phyloP scores from a whole-genome alignment of 2,329 filamentous ascomycete species.

The Fonsecaea nubica region DNA sequence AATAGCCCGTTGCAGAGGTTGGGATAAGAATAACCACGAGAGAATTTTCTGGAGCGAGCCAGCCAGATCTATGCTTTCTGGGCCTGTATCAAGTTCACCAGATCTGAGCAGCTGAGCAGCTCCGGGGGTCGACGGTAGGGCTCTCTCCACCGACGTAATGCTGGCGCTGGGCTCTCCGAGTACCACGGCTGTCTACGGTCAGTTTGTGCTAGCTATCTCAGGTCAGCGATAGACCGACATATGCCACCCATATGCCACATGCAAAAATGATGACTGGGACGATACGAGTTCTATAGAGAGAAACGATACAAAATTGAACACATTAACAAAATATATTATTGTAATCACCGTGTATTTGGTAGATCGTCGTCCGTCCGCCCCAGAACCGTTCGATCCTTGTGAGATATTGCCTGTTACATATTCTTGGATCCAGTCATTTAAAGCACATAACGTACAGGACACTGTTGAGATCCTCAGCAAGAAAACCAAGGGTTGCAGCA shows the following conservation, averaged over 20 bases:
- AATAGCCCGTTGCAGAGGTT: neutral
- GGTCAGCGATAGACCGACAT: neutral
- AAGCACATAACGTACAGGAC: neutral
- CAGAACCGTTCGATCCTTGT: neutral
- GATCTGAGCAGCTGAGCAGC: no score
- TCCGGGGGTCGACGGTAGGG: no score
- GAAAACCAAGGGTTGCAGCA: neutral
- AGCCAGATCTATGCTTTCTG: neutral
- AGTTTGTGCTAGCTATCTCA: neutral
- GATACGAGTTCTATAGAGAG: neutral
- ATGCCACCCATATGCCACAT: neutral
- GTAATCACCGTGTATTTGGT: constrained; percentile 5
- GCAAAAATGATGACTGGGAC: neutral
- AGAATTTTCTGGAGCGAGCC: neutral
- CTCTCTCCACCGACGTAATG: no score
- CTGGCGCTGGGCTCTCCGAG: no score
- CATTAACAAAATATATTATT: constrained; percentile 8
- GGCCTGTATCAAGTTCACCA: no score
- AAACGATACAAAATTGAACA: neutral
- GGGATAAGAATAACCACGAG: neutral
- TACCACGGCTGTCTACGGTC: no score
- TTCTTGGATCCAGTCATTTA: neutral
- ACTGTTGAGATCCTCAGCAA: neutral
- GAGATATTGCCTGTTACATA: constrained; percentile 3
- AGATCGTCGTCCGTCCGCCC: neutral